Percentiles rank a stretch among this genome's conserved stretches.
These are phyloP conservation scores for Chalciporus pseudorubinellus DNA, from an alignment of 768 basidiomycete genomes.

Conservation along the genomic window DNA sequence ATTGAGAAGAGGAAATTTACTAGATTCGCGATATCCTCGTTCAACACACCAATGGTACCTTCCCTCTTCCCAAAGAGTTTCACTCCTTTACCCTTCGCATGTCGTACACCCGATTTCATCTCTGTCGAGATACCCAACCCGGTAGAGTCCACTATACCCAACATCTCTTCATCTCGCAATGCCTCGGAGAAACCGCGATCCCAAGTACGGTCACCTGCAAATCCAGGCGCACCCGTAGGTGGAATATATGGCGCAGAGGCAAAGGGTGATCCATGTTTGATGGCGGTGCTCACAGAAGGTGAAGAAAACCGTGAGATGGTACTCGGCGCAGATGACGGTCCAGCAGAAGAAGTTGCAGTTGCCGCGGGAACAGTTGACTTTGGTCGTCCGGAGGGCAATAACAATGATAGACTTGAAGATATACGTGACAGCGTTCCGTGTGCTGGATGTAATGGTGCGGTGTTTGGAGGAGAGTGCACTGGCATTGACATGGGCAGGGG, in stretches of 20 bases:
- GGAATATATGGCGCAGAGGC: slow-evolving; percentile 42
- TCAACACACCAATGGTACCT: slow-evolving; percentile 52
- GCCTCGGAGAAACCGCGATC: slow-evolving; percentile 61
- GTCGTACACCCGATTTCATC: slow-evolving; percentile 12
- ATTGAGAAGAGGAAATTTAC: slow-evolving; percentile 38
- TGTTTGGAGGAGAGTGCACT: background rate
- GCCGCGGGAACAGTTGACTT: slow-evolving; percentile 4
- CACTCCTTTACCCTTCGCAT: slow-evolving; percentile 42
- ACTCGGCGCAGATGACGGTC: slow-evolving; percentile 13
- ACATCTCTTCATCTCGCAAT: slow-evolving; percentile 40
- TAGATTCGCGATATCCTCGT: slow-evolving; percentile 51
- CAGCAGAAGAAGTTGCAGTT: slow-evolving; percentile 9
- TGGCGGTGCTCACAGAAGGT: slow-evolving; percentile 9
- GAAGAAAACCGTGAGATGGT: slow-evolving; percentile 14
- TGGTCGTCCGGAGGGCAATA: slow-evolving; percentile 34
- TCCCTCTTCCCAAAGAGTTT: slow-evolving; percentile 55
- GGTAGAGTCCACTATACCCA: slow-evolving; percentile 36
- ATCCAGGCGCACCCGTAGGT: slow-evolving; percentile 75
- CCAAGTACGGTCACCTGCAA: slow-evolving; percentile 63
- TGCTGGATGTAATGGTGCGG: slow-evolving; percentile 11
- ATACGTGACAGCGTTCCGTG: slow-evolving; percentile 43
- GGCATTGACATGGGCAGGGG: slow-evolving; percentile 5
- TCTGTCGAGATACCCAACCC: slow-evolving; percentile 46
- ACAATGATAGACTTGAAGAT: slow-evolving; percentile 52
- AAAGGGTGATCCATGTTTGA: slow-evolving; percentile 54